Evolutionary conservation across 208 protist genomes (phyloP), one percentile per base, ranked within the genome.

Genomic region (Naegleria gruberi): DNA sequence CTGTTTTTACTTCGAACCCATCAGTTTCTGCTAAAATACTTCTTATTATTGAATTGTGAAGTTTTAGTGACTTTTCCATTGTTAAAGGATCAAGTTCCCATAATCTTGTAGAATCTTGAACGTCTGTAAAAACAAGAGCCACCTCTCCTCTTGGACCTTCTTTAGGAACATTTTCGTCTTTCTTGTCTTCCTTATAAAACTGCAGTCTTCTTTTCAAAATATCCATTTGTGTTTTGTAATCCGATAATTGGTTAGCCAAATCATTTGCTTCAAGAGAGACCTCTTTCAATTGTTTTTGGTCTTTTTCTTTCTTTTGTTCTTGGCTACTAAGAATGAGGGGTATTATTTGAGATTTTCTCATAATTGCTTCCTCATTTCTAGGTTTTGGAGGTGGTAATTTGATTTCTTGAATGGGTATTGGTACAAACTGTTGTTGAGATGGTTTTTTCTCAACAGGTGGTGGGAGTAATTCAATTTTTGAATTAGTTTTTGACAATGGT

Each of bases 121-220:
- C 85, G 26, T 91, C 90, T 6, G 90, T 82, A 15, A 91, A 91
- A 42, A 90, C 90, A 34, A 91, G 45, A 15, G 90, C 46, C 1
- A 83, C 85, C 4, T 65, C 37, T 41, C 89, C 89, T 43, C 42
- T 26, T 43, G 89, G 89, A 17, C 87, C 87, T 17, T 37, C 23
- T 0, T 45, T 37, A 8, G 0, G 6, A 19, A 40, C 7, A n/a
- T 46, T 0, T 55, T 55, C 0, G 19, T 55, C 43, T 41, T 87
- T 23, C 41, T 87, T 86, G 41, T 47, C 37, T 6, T 40, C 26
- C 12, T 34, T 42, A 37, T 55, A 55, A 41, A 84, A 84, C 3
- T 44, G 0, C 44, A 87, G n/a, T 55, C 83, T 30, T 34, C 4
- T 6, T 40, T 51, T 51, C 8, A 87, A 5, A 40, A 17, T 2